A percentile compares a stretch with the other conserved stretches of the same genome.
Conservation (phyloP, 257 asterid genomes). For the Lycium barbarum region DNA sequence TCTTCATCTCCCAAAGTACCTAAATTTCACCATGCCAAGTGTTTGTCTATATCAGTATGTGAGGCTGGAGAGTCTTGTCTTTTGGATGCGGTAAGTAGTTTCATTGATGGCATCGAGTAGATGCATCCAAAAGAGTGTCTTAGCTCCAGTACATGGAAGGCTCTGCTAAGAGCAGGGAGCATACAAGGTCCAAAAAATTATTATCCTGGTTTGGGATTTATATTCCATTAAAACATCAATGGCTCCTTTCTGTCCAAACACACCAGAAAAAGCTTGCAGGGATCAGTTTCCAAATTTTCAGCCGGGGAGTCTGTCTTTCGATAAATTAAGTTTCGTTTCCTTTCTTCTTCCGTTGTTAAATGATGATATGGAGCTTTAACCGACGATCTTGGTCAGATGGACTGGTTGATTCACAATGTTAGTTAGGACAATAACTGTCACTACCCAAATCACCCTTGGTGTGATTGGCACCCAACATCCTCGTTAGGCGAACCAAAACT, state of each 20-base stretch:
- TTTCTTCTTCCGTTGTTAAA: neutral
- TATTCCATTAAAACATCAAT: no score
- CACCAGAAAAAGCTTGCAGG: no score
- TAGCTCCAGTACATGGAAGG: neutral
- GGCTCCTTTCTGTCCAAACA: no score
- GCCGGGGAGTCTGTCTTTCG: no score
- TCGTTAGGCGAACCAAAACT: neutral
- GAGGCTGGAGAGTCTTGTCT: neutral
- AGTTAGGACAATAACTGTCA: neutral
- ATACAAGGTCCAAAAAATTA: neutral
- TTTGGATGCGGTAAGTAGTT: neutral
- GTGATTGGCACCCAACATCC: neutral
- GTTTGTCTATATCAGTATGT: neutral
- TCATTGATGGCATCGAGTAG: neutral
- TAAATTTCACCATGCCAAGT: neutral
- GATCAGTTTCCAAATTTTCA: no score
- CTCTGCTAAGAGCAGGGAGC: neutral
- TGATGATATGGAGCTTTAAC: neutral
- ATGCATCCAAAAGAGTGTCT: neutral
- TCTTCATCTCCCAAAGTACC: neutral
- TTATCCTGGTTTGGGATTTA: no score
- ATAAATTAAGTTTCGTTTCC: neutral
- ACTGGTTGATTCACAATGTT: conserved; percentile 17
- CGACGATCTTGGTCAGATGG: neutral
- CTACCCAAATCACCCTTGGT: neutral